Evolutionary conservation across 1,284 basidiomycete genomes (phyloP), one percentile per base, ranked within the genome.

Genomic region (Austropuccinia psidii): DNA sequence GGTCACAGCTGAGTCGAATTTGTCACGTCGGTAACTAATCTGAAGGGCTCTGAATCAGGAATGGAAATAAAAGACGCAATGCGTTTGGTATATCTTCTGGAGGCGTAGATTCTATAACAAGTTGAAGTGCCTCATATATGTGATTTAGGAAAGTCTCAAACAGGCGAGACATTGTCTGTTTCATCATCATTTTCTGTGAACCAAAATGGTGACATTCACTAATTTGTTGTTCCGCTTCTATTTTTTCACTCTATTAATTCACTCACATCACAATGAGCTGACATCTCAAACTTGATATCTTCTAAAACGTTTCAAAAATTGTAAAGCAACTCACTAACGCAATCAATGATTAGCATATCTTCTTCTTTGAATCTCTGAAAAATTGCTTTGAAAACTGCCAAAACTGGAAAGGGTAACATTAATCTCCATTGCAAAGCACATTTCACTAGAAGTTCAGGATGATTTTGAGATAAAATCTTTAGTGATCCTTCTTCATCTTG

Each of bases 401-500:
- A 85, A 0, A 86, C 86, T 27, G 90, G 87, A 79, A 91, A 92
- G 2, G 89, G 83, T 66, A 89, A 86, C 8, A 88, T 86, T 72
- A 98, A 88, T 69, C 95, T 85, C 96, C 96, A 98, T 50, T 91
- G 85, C 73, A 89, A 79, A 0, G 92, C 92, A 78, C 93, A 94
- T 78, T 94, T 90, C 68, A 88, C 88, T 75, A 98, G 86, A 41
- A 98, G 83, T 73, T 91, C 89, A 54, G 91, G 84, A 80, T 98
- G 93, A 19, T 85, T 79, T 0, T 86, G 79, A 0, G 91, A 92
- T n/a, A 99, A 82, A 72, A 99, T 98, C 11, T 91, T 91, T 37
- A 98, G 83, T 0, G 93, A 92, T 3, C 98, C 95, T 82, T 98
- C 93, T 77, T 98, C 92, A 77, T 93, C 91, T 77, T 97, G 95